Percentiles rank a stretch among this genome's conserved stretches.
Conservation (phyloP, 2,329 filamentous ascomycete genomes). For the Kalmusia sp. region DNA sequence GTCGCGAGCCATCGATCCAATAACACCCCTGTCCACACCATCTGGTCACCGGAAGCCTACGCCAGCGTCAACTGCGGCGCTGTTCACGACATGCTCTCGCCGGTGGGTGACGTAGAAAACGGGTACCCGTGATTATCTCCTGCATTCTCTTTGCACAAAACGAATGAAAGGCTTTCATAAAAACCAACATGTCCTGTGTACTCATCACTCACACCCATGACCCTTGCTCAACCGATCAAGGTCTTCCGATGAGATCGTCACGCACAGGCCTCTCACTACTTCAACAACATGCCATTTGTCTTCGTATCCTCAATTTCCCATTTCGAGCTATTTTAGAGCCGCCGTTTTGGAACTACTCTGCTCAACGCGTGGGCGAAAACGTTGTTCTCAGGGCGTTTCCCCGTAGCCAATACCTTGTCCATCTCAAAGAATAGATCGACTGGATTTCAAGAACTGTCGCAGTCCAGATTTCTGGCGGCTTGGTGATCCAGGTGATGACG, state of each 20-base stretch:
- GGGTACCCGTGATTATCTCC: too few species aligned
- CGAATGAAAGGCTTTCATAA: not conserved
- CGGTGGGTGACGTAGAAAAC: too few species aligned
- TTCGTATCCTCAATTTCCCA: not conserved
- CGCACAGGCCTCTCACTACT: not conserved
- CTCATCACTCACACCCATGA: not conserved
- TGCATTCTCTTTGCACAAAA: not conserved
- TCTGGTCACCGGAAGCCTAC: constrained; percentile 1
- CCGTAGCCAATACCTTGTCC: not conserved
- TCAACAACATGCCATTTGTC: not conserved
- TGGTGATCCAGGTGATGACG: constrained; percentile 7
- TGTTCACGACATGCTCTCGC: too few species aligned
- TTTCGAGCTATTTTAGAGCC: constrained; percentile 2
- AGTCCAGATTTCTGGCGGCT: constrained; percentile 9
- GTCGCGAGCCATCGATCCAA: not conserved
- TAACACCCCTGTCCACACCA: not conserved
- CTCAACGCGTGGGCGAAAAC: not conserved
- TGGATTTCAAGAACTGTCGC: constrained; percentile 12
- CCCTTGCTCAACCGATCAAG: too few species aligned
- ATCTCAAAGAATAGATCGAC: constrained; percentile 9
- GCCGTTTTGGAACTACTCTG: too few species aligned
- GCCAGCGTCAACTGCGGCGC: too few species aligned
- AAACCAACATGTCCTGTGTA: not conserved
- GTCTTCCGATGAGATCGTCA: constrained; percentile 4
- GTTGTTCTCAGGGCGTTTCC: not conserved